These are phyloP conservation scores for Podaxis sp. DNA, from an alignment of 768 basidiomycete genomes.

Conservation along the genomic window DNA sequence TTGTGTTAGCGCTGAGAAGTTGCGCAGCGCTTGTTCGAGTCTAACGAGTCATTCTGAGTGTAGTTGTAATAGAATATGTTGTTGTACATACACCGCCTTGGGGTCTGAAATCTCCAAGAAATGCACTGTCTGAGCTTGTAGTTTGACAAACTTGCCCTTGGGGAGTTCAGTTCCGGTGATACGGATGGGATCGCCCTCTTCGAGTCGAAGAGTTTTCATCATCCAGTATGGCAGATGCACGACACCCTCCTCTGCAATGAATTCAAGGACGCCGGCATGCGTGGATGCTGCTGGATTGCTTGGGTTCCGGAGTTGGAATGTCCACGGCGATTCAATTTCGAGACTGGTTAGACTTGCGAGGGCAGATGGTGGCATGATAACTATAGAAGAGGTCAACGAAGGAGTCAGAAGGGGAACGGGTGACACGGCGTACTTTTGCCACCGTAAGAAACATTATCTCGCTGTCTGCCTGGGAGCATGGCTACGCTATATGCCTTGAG, in stretches of 20 bases:
- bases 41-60: conserved; percentile 38
- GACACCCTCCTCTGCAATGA: conserved; percentile 95
- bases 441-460: conserved; percentile 93
- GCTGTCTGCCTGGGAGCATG: conserved; percentile 83
- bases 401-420: conserved; percentile 9
- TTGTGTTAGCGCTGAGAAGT: conserved; percentile 89
- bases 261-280: conserved; percentile 97
- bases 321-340: conserved; percentile 92
- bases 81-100: conserved; percentile 84
- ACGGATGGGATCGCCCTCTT: conserved; percentile 94
- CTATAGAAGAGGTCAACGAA: conserved; percentile 40
- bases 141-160: conserved; percentile 94
- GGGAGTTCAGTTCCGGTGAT: conserved; percentile 85
- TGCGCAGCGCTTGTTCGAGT: conserved; percentile 91
- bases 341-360: conserved; percentile 84
- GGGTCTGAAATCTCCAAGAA: conserved; percentile 98
- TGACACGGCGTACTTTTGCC: conserved; percentile 74
- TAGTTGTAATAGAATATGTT: conserved; percentile 3
- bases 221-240: conserved; percentile 99
- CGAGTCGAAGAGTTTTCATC: conserved; percentile 94
- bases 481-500: conserved; percentile 94
- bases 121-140: conserved; percentile 93
- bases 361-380: conserved; percentile 97
- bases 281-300: conserved; percentile 80
- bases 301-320: conserved; percentile 95